These are phyloP conservation scores for Crotalaria pallida DNA, from an alignment of 306 rosid genomes.

Conservation along the genomic window DNA sequence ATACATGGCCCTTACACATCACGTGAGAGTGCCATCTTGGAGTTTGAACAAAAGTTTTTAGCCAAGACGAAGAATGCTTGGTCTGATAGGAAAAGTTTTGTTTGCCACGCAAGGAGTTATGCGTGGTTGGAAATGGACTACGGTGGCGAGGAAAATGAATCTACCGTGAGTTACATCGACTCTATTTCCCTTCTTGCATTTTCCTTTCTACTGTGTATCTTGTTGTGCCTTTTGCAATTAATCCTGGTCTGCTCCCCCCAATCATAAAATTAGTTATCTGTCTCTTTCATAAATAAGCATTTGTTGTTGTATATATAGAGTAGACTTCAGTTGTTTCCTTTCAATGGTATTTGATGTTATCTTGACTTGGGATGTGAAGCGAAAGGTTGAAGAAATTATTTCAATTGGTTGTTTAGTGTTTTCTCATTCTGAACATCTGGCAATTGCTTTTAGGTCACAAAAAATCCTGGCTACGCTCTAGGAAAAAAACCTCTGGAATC, in stretches of 20 bases:
- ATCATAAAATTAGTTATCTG: background rate
- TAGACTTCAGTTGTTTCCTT: background rate
- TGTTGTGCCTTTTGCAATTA: constrained; percentile 2
- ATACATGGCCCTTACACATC: constrained; percentile 60
- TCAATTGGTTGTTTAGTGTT: background rate
- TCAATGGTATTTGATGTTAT: background rate
- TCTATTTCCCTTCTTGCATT: constrained; percentile 10
- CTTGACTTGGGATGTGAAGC: constrained; percentile 1
- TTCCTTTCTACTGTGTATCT: constrained; percentile 9
- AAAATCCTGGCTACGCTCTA: constrained; percentile 29
- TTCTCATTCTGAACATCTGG: constrained; percentile 16
- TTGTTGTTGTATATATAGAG: background rate
- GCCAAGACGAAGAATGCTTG: constrained; percentile 77
- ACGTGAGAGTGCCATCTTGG: constrained; percentile 46
- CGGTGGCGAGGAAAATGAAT: constrained; percentile 44
- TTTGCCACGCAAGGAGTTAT: constrained; percentile 56
- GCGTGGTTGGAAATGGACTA: constrained; percentile 95
- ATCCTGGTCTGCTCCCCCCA: background rate
- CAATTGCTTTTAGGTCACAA: constrained; percentile 47
- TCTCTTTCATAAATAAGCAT: background rate
- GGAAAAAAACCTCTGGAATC: constrained; percentile 59
- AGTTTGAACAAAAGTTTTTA: constrained; percentile 62
- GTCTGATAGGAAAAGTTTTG: constrained; percentile 52
- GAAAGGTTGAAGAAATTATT: background rate
- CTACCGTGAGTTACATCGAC: constrained; percentile 50